Percentiles rank a stretch among this genome's conserved stretches.
phyloP scores from a whole-genome alignment of 148 eudicot species.

The Agrostemma githago region DNA sequence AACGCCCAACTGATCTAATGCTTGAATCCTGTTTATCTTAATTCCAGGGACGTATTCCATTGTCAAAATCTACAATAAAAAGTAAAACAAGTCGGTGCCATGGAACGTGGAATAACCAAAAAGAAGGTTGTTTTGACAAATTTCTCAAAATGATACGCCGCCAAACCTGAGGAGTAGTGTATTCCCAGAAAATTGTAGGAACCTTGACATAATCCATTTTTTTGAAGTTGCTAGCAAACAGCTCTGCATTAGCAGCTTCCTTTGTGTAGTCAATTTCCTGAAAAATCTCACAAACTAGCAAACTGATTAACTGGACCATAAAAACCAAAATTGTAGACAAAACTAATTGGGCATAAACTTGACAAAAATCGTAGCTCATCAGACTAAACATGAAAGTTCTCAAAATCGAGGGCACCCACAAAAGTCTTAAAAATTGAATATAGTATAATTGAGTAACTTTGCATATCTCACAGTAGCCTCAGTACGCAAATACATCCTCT shows the following conservation, averaged over 20 bases:
- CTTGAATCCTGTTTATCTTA: slow-evolving; percentile 94
- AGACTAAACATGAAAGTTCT: not conserved
- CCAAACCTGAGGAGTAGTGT: slow-evolving; percentile 94
- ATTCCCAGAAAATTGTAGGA: slow-evolving; percentile 78
- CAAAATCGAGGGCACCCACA: not conserved
- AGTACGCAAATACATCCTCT: not conserved
- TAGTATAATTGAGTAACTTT: not conserved
- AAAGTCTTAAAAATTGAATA: not conserved
- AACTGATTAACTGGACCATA: not conserved
- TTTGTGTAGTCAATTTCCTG: slow-evolving; percentile 97
- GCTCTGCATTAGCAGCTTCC: slow-evolving; percentile 96
- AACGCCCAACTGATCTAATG: slow-evolving; percentile 88
- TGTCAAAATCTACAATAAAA: slow-evolving; percentile 62
- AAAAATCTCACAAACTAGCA: slow-evolving; percentile 4
- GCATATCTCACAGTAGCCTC: not conserved
- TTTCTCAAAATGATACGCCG: slow-evolving; percentile 13
- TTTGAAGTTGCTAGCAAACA: slow-evolving; percentile 79
- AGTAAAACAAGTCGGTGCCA: slow-evolving; percentile 20
- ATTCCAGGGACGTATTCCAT: slow-evolving; percentile 99
- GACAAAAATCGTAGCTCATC: not conserved
- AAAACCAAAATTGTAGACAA: not conserved
- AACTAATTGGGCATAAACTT: not conserved
- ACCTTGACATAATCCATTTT: slow-evolving; percentile 91
- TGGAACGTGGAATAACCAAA: slow-evolving; percentile 17
- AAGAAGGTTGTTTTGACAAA: slow-evolving; percentile 7